phyloP scores from a whole-genome alignment of 2,329 filamentous ascomycete species.

The Penicillium concentricum region DNA sequence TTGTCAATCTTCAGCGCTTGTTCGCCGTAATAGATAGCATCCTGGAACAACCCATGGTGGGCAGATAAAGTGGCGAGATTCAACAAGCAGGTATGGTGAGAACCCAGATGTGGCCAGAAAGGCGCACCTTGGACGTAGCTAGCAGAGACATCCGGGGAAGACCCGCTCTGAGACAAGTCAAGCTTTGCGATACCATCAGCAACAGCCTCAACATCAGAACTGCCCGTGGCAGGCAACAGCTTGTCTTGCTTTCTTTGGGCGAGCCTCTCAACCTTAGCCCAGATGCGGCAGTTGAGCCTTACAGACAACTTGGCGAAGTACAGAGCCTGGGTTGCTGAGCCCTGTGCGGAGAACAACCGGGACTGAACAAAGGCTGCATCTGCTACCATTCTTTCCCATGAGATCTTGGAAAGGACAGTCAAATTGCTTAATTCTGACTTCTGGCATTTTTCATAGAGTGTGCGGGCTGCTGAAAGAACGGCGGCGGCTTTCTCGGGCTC shows the following conservation, averaged over 20 bases:
- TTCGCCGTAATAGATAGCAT: slow-evolving; percentile 84
- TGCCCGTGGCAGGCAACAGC: slow-evolving; percentile 16
- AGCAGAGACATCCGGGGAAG: slow-evolving; percentile 40
- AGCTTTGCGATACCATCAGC: slow-evolving; percentile 41
- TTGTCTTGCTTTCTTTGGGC: slow-evolving; percentile 37
- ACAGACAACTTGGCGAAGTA: slow-evolving; percentile 51
- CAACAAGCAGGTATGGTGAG: slow-evolving; percentile 68
- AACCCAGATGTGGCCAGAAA: slow-evolving; percentile 77
- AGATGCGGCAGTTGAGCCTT: slow-evolving; percentile 51
- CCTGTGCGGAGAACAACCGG: slow-evolving; percentile 60
- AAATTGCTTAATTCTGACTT: slow-evolving; percentile 32
- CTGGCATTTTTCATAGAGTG: slow-evolving; percentile 34
- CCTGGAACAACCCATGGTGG: slow-evolving; percentile 81
- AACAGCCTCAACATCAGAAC: slow-evolving; percentile 37
- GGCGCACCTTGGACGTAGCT: slow-evolving; percentile 58
- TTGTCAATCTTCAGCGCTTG: slow-evolving; percentile 76
- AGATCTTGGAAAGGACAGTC: slow-evolving; percentile 42
- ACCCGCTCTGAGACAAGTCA: slow-evolving; percentile 36
- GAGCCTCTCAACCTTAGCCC: slow-evolving; percentile 52
- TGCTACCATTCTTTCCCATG: slow-evolving; percentile 55
- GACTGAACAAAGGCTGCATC: slow-evolving; percentile 66
- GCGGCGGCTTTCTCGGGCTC: slow-evolving; percentile 59
- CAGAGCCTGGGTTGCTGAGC: slow-evolving; percentile 46
- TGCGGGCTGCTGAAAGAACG: slow-evolving; percentile 31
- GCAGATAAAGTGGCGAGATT: slow-evolving; percentile 77